Conservation (phyloP, 352 stramenopile species). For the Phytophthora pinifolia region DNA sequence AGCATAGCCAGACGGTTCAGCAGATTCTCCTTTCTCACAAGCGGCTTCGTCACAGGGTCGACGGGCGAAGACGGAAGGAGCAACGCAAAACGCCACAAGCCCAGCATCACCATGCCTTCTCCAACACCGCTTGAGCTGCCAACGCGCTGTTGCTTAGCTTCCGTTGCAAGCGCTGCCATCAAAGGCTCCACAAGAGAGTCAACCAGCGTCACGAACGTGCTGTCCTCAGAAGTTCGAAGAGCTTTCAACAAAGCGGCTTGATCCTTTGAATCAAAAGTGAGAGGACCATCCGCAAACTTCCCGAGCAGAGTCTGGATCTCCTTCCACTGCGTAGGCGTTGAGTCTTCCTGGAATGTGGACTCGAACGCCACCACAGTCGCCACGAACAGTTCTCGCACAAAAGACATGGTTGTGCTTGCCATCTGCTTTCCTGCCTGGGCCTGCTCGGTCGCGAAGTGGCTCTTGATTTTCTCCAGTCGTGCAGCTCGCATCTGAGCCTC, state of each 20-base stretch:
- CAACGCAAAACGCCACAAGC: conserved; percentile 92
- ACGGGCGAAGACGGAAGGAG: conserved; percentile 94
- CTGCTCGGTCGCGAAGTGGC: conserved; percentile 38
- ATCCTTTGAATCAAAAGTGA: conserved; percentile 19
- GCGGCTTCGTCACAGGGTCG: conserved; percentile 93
- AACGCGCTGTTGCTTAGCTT: conserved; percentile 1
- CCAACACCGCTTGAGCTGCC: conserved; percentile 33
- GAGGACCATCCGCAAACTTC: conserved; percentile 17
- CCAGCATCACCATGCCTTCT: conserved; percentile 89
- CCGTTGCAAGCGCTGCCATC: conserved; percentile 25
- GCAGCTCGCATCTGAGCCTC: conserved; percentile 50
- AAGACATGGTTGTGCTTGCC: conserved; percentile 17
- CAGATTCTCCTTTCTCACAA: conserved; percentile 93
- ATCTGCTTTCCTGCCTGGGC: conserved; percentile 21
- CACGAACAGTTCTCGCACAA: conserved; percentile 49
- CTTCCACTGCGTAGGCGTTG: conserved; percentile 23
- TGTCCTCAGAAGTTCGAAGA: conserved; percentile 40
- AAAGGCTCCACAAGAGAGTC: conserved; percentile 47
- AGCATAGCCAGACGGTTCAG: conserved; percentile 82
- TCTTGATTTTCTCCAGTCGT: conserved; percentile 52
- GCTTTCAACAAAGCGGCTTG: conserved; percentile 30
- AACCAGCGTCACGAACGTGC: conserved; percentile 31
- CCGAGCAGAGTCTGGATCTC: conserved; percentile 25
- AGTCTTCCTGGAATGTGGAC: conserved; percentile 35
- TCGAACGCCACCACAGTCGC: conserved; percentile 60